Evolutionary conservation across 495 filamentous ascomycete genomes (phyloP), one percentile per base, ranked within the genome.

Genomic region (Penicillium paxilli): DNA sequence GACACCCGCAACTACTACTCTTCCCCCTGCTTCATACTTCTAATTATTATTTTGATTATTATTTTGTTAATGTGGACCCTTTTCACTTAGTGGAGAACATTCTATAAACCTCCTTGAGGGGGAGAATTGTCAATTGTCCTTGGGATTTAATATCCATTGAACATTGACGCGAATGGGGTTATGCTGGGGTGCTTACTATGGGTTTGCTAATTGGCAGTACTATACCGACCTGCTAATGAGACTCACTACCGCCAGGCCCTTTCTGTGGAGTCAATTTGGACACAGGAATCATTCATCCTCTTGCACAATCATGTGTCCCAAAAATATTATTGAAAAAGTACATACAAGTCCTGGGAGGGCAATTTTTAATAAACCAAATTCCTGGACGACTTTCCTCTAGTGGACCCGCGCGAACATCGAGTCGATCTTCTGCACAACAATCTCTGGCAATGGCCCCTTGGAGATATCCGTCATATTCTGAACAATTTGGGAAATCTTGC

Each of bases 401-500:
- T 25, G 42, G 19, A 51, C 4, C 42, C 26, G 21, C 12, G 44
- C 44, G 6, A 16, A 57, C 16, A 56, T 42, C 22, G 37, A 25
- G n/a, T 58, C 51, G 47, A 58, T 45, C 22, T 58, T 50, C 47
- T 40, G 42, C 40, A 61, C 30, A 16, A 52, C 32, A 10, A 54
- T 47, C 37, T 19, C 38, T 10, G 72, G 71, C 46, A 78, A 60
- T 23, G 72, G 68, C 16, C 68, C 68, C 37, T 61, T 62, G 28
- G 32, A 14, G 14, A 71, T 62, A 55, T 59, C 52, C 21, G 32
- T 35, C 32, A 68, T 30, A 50, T 70, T 71, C 51, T 61, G 52
- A 42, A 44, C 40, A 23, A 73, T 46, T 48, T 74, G 69, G 12
- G 62, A 38, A 12, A 62, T 45, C 42, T 57, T 68, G 52, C 66